Percentiles rank a stretch among this genome's conserved stretches.
Conservation (phyloP, 2,329 filamentous ascomycete genomes). For the Rutstroemia sp. region DNA sequence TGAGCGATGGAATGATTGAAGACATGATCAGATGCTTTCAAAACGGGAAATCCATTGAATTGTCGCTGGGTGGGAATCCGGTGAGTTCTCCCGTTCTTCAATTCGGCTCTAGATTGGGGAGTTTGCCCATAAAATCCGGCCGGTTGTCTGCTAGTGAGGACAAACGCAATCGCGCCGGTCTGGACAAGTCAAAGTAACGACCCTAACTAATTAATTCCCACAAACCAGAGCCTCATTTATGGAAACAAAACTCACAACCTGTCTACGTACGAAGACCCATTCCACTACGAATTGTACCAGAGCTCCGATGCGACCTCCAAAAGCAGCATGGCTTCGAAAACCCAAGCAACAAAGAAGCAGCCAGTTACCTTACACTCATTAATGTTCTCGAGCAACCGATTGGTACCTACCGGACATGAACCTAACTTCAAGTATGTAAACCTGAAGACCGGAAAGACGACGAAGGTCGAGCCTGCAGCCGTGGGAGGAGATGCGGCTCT, state of each 20-base stretch:
- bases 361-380: too few relatives aligned
- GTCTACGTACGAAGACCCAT: conserved; percentile 36
- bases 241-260: conserved; percentile 9
- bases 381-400: conserved; percentile 5
- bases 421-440: background rate
- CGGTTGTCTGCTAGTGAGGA: background rate
- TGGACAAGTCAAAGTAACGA: conserved; percentile 9
- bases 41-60: conserved; percentile 47
- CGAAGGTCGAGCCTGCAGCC: conserved; percentile 25
- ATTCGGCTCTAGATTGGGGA: background rate
- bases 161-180: conserved; percentile 4
- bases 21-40: conserved; percentile 54
- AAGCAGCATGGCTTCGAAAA: background rate
- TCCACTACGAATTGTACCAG: conserved; percentile 49
- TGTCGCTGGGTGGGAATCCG: conserved; percentile 50
- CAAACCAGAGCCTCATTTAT: conserved; percentile 7
- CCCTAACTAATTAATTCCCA: conserved; percentile 5
- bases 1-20: conserved; percentile 51
- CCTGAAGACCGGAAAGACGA: conserved; percentile 1
- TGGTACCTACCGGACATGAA: background rate
- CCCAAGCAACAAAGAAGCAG: background rate
- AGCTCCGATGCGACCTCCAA: conserved; percentile 26
- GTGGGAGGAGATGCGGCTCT: conserved; percentile 43
- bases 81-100: conserved; percentile 39
- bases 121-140: background rate